Evolutionary conservation across 2,329 filamentous ascomycete genomes (phyloP), one percentile per base, ranked within the genome.

Genomic region (Bipolaris victoriae): DNA sequence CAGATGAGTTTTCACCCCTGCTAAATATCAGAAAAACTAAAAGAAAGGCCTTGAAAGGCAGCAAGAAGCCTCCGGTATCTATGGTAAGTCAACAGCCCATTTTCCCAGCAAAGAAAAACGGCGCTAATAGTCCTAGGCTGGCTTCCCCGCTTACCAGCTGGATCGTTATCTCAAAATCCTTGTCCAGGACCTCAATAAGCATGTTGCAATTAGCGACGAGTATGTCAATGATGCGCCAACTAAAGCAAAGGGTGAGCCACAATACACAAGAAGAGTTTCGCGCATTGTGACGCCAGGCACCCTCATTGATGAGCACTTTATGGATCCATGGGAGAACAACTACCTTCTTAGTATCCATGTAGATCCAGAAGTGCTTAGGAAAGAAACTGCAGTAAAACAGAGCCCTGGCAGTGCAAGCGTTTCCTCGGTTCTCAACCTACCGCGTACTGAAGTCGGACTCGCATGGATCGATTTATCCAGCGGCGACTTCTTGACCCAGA

Each of bases 401-500:
- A 74, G 67, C 40, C 68, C 69, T 29, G 70, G 68, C 29, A 73
- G 65, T 24, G 63, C 67, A 7, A 68, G 57, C 24, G 66, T 73
- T 9, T 63, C 68, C n/a, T 73, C 74, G 2, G 63, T 75, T 4
- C 69, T 74, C 20, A 75, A 71, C 20, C 43, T 73, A 62, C 75
- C 83, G 50, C 77, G 78, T 44, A 71, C 73, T 3, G 75, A 78
- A 50, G 80, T 96, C 55, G 95, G 95, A 3, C 80, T 99, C 48
- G 91, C 95, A 39, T 99, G 95, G 95, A 81, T 98, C 45, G 95
- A 99, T 76, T 79, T 98, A 24, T 97, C 95, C 7, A 99, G 95
- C 2, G 95, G 95, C 13, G 90, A 94, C 68, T 99, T 99, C 77
- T 92, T 88, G 69, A 97, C 92, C 0, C 92, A 98, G 71, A 81